Percentiles rank a stretch among this genome's conserved stretches.
Evolutionary conservation across 1,284 basidiomycete species (phyloP).

Genomic region (Bondarzewia mesenterica): DNA sequence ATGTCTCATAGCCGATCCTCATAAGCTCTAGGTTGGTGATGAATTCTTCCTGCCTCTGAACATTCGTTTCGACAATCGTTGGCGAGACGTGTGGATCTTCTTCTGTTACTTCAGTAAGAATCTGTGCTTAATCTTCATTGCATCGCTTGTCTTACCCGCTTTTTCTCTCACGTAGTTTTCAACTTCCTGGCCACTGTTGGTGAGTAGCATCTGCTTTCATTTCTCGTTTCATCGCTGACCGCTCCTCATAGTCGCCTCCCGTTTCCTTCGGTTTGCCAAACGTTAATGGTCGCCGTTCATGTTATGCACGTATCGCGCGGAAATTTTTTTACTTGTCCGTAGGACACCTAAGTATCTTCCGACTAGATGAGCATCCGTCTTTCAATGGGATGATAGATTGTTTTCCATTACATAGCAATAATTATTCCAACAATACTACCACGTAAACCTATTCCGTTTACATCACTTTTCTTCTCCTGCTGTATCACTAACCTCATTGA

Average conservation of each 20-base stretch:
- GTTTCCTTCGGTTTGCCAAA: constrained; percentile 66
- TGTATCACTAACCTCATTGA: too few relatives aligned
- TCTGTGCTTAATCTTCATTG: neutral
- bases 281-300: too few relatives aligned
- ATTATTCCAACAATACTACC: too few relatives aligned
- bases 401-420: too few relatives aligned
- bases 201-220: constrained; percentile 23
- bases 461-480: too few relatives aligned
- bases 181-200: constrained; percentile 66
- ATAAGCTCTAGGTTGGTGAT: constrained; percentile 44
- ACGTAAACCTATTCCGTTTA: too few relatives aligned
- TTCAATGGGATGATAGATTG: too few relatives aligned
- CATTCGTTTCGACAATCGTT: constrained; percentile 58
- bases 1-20: neutral
- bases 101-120: constrained; percentile 51
- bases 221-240: constrained; percentile 2
- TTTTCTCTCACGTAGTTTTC: constrained; percentile 47
- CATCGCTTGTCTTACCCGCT: neutral
- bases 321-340: too few relatives aligned
- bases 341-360: too few relatives aligned
- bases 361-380: too few relatives aligned
- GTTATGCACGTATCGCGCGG: too few relatives aligned
- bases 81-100: constrained; percentile 72
- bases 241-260: constrained; percentile 51
- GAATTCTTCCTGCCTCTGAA: constrained; percentile 68